Base-by-base conservation (phyloP, 768 basidiomycete genomes). In the Boletus edulis region DNA sequence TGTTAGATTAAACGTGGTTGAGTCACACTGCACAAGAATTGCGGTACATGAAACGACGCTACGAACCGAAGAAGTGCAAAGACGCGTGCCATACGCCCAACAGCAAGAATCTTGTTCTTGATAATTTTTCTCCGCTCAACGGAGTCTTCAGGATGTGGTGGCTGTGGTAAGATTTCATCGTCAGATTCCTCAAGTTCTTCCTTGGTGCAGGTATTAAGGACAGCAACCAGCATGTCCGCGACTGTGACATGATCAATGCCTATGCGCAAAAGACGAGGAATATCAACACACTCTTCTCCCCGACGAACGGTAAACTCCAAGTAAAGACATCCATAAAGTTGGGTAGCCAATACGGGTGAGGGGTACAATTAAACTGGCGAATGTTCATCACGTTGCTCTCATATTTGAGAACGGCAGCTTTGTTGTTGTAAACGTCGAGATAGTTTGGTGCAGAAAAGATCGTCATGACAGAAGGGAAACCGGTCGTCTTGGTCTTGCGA, bases 291-390 rank as follows among this genome's bases (percentile, higher is more conserved):
- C 96, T 98, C 75, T 99, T 98, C 73, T 95, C 91, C 59, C 95
- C 97, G 8, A 99, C 97, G 66, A 98, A 98, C 1, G 97, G 97
- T 55, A 99, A 73, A 77, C 89, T 91, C 97, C 97, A 99, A 0
- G 97, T 98, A 69, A 99, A 99, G 22, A 95, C 95, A 64, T 98
- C 96, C 95, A 98, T 98, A 67, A 99, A 99, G 72, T 99, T 99
- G 5, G 97, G 97, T 51, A 99, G 76, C 96, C 96, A 98, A 70
- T 98, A 98, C 9, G 88, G 88, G 64, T 97, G 95, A 13, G 95
- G 94, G 2, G 89, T 91, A 71, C 91, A 94, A 73, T 98, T 97
- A 77, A 97, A 98, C 68, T 98, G 96, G 43, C 94, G 84, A 64
- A 98, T 98, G 72, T 97, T 98, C 86, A 98, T 91, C 51, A 96